These are phyloP conservation scores for Curvularia hawaiiensis DNA, from an alignment of 2,329 filamentous ascomycete species.

Conservation along the genomic window DNA sequence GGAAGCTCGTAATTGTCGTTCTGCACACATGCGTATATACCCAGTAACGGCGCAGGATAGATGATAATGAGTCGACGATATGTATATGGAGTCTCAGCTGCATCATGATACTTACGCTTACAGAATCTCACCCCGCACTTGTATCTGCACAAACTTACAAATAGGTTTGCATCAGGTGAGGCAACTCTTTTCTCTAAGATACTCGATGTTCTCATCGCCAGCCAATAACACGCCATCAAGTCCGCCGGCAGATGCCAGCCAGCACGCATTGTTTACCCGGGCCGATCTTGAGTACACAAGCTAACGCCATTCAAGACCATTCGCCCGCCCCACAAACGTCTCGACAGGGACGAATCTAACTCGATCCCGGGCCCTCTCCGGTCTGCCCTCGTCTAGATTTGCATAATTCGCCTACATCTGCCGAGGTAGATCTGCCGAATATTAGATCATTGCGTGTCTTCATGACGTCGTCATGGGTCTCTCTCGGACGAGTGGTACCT, in stretches of 20 bases:
- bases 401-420: constrained; percentile 13
- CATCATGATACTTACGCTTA: not conserved
- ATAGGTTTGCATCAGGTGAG: not conserved
- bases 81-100: not conserved
- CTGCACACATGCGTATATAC: constrained; percentile 3
- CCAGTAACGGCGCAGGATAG: not conserved
- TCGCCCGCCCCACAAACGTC: constrained; percentile 3
- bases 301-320: constrained; percentile 1
- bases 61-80: not conserved
- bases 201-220: not conserved
- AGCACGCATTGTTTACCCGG: not conserved
- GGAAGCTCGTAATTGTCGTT: not conserved
- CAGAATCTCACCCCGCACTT: not conserved
- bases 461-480: constrained; percentile 16
- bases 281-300: not conserved
- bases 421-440: constrained; percentile 2
- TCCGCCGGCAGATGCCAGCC: not conserved
- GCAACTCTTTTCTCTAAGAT: not conserved
- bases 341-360: constrained; percentile 1
- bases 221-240: not conserved
- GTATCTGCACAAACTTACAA: not conserved
- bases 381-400: not conserved
- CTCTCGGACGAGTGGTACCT: not conserved
- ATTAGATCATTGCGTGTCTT: not conserved
- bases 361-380: not conserved